Conservation (phyloP, 2,329 filamentous ascomycete genomes). For the Dactylonectria macrodidyma region DNA sequence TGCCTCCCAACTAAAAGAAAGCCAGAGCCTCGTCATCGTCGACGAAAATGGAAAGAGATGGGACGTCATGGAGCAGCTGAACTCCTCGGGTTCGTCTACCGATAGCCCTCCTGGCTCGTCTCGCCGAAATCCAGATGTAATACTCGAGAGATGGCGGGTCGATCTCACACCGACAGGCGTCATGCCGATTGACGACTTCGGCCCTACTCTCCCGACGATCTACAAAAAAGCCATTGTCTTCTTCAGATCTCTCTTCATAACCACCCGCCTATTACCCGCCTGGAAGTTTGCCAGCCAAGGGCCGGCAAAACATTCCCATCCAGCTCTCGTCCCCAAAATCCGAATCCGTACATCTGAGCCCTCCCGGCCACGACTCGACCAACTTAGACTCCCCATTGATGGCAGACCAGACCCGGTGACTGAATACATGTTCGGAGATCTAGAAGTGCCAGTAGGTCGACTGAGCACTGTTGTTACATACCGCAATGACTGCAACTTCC, state of each 20-base stretch:
- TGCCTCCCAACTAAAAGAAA: slow-evolving; percentile 82
- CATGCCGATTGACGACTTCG: slow-evolving; percentile 72
- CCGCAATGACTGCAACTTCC: slow-evolving; percentile 90
- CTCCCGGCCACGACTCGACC: slow-evolving; percentile 73
- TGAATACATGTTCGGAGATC: slow-evolving; percentile 84
- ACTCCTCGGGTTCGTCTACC: slow-evolving; percentile 70
- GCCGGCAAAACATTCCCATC: slow-evolving; percentile 79
- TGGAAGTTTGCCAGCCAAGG: slow-evolving; percentile 87
- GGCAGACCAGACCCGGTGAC: slow-evolving; percentile 67
- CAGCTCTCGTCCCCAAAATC: slow-evolving; percentile 81
- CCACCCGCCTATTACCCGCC: slow-evolving; percentile 85
- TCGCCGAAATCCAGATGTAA: slow-evolving; percentile 77
- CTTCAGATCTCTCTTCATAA: slow-evolving; percentile 89
- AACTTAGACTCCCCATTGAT: slow-evolving; percentile 65
- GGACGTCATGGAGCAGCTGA: slow-evolving; percentile 90
- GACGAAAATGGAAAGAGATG: slow-evolving; percentile 93
- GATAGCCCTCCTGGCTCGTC: slow-evolving; percentile 59
- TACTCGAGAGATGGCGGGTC: slow-evolving; percentile 93
- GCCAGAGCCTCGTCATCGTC: slow-evolving; percentile 88
- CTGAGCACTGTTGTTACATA: slow-evolving; percentile 88
- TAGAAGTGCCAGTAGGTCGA: slow-evolving; percentile 88
- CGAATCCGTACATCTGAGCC: slow-evolving; percentile 78
- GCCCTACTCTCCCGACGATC: slow-evolving; percentile 81
- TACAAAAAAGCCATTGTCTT: slow-evolving; percentile 98
- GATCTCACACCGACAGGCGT: slow-evolving; percentile 74